Conservation (phyloP, 305 asterid genomes). For the Coffea humblotiana region DNA sequence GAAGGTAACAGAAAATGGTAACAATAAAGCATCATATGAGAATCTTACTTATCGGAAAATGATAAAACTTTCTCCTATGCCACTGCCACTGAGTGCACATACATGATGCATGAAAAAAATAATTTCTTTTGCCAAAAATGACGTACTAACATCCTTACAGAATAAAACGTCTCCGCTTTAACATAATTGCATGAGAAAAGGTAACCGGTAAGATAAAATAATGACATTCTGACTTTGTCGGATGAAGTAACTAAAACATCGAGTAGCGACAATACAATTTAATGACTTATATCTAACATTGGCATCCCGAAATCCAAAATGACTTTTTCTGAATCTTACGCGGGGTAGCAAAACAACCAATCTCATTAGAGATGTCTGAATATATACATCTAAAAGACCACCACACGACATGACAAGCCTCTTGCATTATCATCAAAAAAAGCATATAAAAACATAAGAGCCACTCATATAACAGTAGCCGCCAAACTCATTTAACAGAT, state of each 20-base stretch:
- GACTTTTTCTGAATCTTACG: neutral
- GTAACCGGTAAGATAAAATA: neutral
- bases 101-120: neutral
- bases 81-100: neutral
- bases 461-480: neutral
- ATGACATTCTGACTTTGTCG: neutral
- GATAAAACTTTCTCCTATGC: neutral
- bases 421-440: too few relatives aligned
- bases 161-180: neutral
- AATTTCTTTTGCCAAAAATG: neutral
- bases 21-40: neutral
- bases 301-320: neutral
- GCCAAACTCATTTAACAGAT: neutral
- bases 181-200: neutral
- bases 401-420: neutral
- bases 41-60: neutral
- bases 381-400: neutral
- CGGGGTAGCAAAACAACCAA: neutral
- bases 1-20: conserved; percentile 7
- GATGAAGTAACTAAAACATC: neutral
- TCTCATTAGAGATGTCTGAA: too few relatives aligned
- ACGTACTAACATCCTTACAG: neutral
- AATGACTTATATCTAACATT: neutral
- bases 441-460: neutral
- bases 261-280: neutral